phyloP scores from a whole-genome alignment of 495 filamentous ascomycete species.

The Penicillium cosmopolitanum region DNA sequence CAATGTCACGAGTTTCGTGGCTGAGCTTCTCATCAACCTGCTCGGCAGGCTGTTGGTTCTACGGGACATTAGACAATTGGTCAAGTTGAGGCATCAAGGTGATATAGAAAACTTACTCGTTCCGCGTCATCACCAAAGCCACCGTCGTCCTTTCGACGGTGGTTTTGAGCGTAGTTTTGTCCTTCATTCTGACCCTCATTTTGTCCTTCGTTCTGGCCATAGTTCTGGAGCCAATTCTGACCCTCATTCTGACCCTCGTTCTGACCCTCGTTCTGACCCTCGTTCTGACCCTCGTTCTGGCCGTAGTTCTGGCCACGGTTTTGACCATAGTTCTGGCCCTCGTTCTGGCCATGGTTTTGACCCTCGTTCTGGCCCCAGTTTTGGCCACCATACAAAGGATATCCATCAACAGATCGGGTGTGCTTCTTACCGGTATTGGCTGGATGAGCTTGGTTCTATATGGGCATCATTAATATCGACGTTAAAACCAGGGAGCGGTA shows the following conservation, averaged over 20 bases:
- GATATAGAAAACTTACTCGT: neutral
- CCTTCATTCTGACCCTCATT: neutral
- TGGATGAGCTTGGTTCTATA: slow-evolving; percentile 16
- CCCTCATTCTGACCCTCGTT: slow-evolving; percentile 12
- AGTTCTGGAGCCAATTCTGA: slow-evolving; percentile 14
- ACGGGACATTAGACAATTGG: neutral
- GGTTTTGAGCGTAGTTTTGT: slow-evolving; percentile 12
- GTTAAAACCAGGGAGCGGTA: neutral
- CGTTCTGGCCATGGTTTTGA: slow-evolving; percentile 7
- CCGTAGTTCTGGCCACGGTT: slow-evolving; percentile 9
- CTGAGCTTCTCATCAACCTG: neutral
- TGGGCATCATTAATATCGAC: neutral
- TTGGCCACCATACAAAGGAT: neutral
- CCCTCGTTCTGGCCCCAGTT: slow-evolving; percentile 1
- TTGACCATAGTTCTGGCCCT: slow-evolving; percentile 18
- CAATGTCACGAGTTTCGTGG: neutral
- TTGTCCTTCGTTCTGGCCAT: slow-evolving; percentile 6
- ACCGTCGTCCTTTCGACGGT: neutral
- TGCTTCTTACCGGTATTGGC: slow-evolving; percentile 6
- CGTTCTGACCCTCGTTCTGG: slow-evolving; percentile 4
- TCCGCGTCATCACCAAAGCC: no score
- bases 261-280: slow-evolving; percentile 9
- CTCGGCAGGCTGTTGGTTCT: neutral
- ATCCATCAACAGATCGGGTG: slow-evolving; percentile 3
- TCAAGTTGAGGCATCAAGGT: neutral